A percentile compares a stretch with the other conserved stretches of the same genome.
Conservation (phyloP, 495 filamentous ascomycete genomes). For the Chaetomium cochliodes region DNA sequence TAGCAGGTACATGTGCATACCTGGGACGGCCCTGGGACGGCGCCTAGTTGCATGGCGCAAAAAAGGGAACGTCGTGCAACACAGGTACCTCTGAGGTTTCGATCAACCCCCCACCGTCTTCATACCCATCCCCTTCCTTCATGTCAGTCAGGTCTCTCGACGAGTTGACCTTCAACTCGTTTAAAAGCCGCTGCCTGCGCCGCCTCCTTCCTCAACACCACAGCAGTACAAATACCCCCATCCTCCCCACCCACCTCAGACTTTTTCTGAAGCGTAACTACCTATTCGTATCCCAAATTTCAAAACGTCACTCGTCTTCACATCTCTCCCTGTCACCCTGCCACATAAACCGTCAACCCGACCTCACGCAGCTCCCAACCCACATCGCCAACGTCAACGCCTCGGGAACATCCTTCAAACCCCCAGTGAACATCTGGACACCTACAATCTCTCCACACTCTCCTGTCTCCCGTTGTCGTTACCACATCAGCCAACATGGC, state of each 20-base stretch:
- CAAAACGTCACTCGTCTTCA: background rate
- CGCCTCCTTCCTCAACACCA: constrained; percentile 9
- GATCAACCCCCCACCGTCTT: constrained; percentile 16
- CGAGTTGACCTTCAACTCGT: constrained; percentile 13
- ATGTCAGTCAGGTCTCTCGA: constrained; percentile 8
- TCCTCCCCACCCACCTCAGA: background rate
- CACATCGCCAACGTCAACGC: too few species aligned
- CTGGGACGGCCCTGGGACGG: too few species aligned
- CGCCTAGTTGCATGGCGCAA: constrained; percentile 3
- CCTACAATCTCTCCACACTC: too few species aligned
- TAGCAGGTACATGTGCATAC: constrained; percentile 4
- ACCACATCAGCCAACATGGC: constrained; percentile 39
- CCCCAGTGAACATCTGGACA: too few species aligned
- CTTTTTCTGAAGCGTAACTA: background rate
- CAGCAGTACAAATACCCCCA: constrained; percentile 11
- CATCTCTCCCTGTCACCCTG: background rate
- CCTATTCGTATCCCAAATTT: background rate
- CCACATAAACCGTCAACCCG: background rate
- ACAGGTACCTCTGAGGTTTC: constrained; percentile 18
- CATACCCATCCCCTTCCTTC: constrained; percentile 6
- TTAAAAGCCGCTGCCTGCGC: background rate
- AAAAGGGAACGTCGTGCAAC: constrained; percentile 5
- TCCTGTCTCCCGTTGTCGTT: background rate
- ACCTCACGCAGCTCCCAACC: constrained; percentile 1
- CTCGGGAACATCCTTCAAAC: too few species aligned